Conservation (phyloP, 73 alveolate species). For the Tetrahymena elliotti region DNA sequence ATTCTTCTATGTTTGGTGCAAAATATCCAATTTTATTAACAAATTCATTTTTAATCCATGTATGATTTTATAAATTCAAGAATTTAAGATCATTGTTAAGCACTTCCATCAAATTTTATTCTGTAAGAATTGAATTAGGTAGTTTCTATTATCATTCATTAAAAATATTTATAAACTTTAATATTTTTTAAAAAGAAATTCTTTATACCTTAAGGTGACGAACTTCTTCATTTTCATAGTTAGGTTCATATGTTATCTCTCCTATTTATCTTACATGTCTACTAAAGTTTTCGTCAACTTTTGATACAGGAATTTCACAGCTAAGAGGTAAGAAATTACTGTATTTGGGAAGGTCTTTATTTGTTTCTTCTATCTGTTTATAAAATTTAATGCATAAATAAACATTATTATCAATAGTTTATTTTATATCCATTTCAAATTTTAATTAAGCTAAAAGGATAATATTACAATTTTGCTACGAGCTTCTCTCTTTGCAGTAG, state of each 20-base stretch:
- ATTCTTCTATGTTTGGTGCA: slow-evolving; percentile 30
- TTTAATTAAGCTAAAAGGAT: too few relatives aligned
- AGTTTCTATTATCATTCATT: slow-evolving; percentile 5
- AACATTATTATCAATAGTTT: background rate
- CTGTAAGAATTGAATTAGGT: slow-evolving; percentile 32
- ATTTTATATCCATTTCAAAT: background rate
- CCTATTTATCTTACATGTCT: slow-evolving; percentile 17
- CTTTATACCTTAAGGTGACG: slow-evolving; percentile 22
- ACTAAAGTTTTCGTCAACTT: slow-evolving; percentile 22
- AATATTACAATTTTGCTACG: background rate
- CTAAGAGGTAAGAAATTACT: slow-evolving; percentile 17
- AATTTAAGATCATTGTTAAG: slow-evolving; percentile 2
- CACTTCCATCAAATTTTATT: slow-evolving; percentile 17
- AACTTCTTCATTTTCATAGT: slow-evolving; percentile 32
- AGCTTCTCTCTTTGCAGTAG: slow-evolving; percentile 27
- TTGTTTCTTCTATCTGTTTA: background rate
- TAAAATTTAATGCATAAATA: background rate
- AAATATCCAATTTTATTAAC: slow-evolving; percentile 29
- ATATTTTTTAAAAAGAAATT: too few relatives aligned
- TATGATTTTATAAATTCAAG: slow-evolving; percentile 20
- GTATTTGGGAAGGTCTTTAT: background rate
- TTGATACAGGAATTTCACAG: slow-evolving; percentile 9
- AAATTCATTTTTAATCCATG: slow-evolving; percentile 29
- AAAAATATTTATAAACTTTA: background rate
- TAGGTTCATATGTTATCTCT: slow-evolving; percentile 9